phyloP scores from a whole-genome alignment of 768 basidiomycete species.

The Lentinula sp. region DNA sequence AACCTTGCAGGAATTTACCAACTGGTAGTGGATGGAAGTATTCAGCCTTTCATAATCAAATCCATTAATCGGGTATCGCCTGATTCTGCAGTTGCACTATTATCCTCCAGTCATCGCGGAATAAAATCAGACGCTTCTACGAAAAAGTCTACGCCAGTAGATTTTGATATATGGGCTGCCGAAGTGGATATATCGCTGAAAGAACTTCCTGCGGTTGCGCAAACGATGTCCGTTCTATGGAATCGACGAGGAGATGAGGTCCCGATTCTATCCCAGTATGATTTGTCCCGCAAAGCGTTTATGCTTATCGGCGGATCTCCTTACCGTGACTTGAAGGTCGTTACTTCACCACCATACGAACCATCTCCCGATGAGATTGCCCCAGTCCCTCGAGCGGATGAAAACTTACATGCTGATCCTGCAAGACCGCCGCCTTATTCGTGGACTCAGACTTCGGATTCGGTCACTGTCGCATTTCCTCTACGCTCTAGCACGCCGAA shows the following conservation, averaged over 20 bases:
- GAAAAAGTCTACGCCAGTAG: constrained; percentile 22
- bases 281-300: constrained; percentile 37
- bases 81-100: constrained; percentile 35
- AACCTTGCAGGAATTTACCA: constrained; percentile 48
- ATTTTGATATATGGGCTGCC: constrained; percentile 66
- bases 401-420: constrained; percentile 43
- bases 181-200: constrained; percentile 37
- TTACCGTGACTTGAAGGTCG: constrained; percentile 38
- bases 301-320: constrained; percentile 53
- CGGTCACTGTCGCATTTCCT: constrained; percentile 78
- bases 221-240: constrained; percentile 56
- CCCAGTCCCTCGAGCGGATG: constrained; percentile 59
- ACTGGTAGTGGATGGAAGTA: constrained; percentile 30
- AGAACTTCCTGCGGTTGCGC: constrained; percentile 15
- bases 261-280: constrained; percentile 53
- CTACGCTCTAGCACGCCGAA: constrained; percentile 68
- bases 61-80: constrained; percentile 28
- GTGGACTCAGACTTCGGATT: constrained; percentile 86
- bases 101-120: constrained; percentile 55
- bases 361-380: constrained; percentile 63
- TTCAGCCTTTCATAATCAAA: constrained; percentile 32
- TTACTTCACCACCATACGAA: constrained; percentile 34
- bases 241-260: constrained; percentile 63
- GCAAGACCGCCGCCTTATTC: constrained; percentile 76
- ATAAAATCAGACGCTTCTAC: constrained; percentile 12